phyloP scores from a whole-genome alignment of 202 grass and related monocot species.

The Musa balbisiana region DNA sequence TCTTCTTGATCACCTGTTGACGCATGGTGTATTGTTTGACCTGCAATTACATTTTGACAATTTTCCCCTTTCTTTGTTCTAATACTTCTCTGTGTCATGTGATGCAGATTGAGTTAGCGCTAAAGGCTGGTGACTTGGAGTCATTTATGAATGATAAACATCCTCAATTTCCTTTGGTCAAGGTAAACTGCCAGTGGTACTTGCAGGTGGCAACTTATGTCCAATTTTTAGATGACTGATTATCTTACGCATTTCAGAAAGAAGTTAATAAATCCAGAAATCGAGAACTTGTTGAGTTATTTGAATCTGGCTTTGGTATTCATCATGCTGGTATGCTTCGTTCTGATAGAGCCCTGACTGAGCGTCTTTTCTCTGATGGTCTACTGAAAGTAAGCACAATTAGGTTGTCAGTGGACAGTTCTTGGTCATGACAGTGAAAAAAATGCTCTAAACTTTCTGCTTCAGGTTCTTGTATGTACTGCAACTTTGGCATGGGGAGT shows the following conservation, averaged over 20 bases:
- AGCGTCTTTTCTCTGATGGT: conserved; percentile 76
- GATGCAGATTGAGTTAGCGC: conserved; percentile 67
- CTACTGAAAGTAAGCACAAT: conserved; percentile 55
- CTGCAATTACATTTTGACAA: neutral
- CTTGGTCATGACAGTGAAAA: neutral
- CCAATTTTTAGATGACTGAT: conserved; percentile 21
- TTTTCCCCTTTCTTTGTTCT: conserved; percentile 18
- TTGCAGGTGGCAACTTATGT: conserved; percentile 23
- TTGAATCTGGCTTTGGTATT: conserved; percentile 94
- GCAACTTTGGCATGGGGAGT: conserved; percentile 99
- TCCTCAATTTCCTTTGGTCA: conserved; percentile 68
- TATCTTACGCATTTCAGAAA: conserved; percentile 47
- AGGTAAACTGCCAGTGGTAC: conserved; percentile 41
- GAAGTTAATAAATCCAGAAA: conserved; percentile 88
- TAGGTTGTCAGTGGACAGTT: neutral
- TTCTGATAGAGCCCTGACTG: conserved; percentile 84
- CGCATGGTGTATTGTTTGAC: neutral
- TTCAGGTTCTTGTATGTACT: conserved; percentile 96
- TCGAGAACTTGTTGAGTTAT: conserved; percentile 80
- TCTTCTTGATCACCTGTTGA: neutral
- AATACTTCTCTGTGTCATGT: conserved; percentile 21
- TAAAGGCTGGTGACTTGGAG: conserved; percentile 55
- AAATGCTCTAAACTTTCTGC: conserved; percentile 30
- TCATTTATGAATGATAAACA: conserved; percentile 66
- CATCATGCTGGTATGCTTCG: conserved; percentile 97